phyloP scores from a whole-genome alignment of 768 basidiomycete species.

The Agrocybe pediades region DNA sequence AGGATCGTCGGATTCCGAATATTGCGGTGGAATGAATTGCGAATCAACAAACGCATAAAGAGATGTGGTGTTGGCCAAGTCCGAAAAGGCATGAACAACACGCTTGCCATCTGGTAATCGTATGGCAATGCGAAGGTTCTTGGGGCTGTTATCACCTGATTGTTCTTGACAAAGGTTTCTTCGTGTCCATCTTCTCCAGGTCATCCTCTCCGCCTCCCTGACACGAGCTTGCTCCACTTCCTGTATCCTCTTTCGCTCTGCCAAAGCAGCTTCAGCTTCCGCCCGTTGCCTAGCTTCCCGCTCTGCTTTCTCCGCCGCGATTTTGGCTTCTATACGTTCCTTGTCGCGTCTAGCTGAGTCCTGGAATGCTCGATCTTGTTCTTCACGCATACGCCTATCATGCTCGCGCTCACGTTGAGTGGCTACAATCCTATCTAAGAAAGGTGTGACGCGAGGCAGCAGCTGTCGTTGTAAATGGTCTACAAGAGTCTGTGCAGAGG shows the following conservation, averaged over 20 bases:
- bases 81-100: conserved; percentile 57
- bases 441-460: conserved; percentile 58
- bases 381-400: background rate
- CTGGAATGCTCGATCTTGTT: background rate
- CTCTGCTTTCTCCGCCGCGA: conserved; percentile 40
- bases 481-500: conserved; percentile 38
- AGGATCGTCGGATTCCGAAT: conserved; percentile 42
- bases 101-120: conserved; percentile 59
- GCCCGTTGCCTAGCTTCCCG: conserved; percentile 33
- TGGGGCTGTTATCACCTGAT: conserved; percentile 22
- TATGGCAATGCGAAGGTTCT: conserved; percentile 48
- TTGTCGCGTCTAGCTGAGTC: conserved; percentile 34
- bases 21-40: conserved; percentile 48
- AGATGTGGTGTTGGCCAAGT: conserved; percentile 50
- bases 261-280: conserved; percentile 31
- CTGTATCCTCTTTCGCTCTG: conserved; percentile 16
- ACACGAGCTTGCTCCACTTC: conserved; percentile 25
- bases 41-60: conserved; percentile 78
- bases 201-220: conserved; percentile 31
- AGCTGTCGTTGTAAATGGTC: conserved; percentile 71
- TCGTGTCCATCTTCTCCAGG: conserved; percentile 65
- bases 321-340: conserved; percentile 61
- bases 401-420: background rate
- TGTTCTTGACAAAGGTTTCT: conserved; percentile 40
- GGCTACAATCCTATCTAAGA: background rate